These are phyloP conservation scores for Mycosphaerella sp. DNA, from an alignment of 2,329 filamentous ascomycete genomes.

Conservation along the genomic window DNA sequence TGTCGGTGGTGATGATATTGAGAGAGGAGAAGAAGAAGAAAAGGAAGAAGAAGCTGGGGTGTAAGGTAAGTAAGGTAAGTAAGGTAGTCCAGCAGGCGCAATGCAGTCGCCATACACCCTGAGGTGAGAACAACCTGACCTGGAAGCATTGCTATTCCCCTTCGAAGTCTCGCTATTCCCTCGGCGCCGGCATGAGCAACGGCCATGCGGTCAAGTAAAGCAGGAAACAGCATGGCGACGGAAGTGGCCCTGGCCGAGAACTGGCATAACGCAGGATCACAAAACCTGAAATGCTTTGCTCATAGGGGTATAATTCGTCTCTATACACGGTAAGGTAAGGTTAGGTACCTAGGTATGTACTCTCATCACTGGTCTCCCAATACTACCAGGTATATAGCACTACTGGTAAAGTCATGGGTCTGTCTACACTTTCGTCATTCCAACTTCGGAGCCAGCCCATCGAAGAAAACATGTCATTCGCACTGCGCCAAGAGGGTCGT, in stretches of 20 bases:
- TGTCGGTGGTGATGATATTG: neutral
- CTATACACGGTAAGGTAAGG: too few species aligned
- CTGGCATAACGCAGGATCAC: too few species aligned
- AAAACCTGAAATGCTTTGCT: too few species aligned
- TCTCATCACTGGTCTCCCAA: neutral
- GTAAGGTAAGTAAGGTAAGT: neutral
- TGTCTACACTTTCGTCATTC: neutral
- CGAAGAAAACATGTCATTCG: slow-evolving; percentile 3
- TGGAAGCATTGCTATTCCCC: too few species aligned
- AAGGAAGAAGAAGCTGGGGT: neutral
- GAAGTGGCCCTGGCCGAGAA: too few species aligned
- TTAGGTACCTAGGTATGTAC: too few species aligned
- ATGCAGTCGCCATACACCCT: neutral
- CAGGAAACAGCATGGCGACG: too few species aligned
- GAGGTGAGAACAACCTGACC: too few species aligned
- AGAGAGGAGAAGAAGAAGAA: too few species aligned
- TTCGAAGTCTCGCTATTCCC: too few species aligned
- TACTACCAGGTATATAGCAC: neutral
- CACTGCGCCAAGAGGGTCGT: neutral
- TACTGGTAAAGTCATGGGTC: neutral
- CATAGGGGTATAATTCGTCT: too few species aligned
- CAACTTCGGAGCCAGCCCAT: slow-evolving; percentile 6
- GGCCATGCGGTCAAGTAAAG: too few species aligned
- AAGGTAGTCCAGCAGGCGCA: neutral
- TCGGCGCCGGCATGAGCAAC: neutral